Conservation (phyloP, 1,284 basidiomycete genomes). For the Papiliotrema nemorosa region DNA sequence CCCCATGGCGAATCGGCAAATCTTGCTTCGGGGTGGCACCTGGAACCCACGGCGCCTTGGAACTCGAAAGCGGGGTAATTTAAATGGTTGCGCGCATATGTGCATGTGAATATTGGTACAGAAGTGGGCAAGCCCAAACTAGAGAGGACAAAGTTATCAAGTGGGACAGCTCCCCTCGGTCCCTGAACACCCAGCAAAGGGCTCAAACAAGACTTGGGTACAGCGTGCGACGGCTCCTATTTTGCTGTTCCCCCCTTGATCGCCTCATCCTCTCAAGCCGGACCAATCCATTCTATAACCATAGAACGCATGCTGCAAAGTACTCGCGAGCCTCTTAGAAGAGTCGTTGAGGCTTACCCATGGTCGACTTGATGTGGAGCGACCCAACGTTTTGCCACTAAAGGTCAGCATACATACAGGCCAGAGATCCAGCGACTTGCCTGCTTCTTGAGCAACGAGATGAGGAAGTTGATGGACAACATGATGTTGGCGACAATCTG, state of each 20-base stretch:
- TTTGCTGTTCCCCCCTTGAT: conserved; percentile 23
- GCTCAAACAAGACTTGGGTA: conserved; percentile 50
- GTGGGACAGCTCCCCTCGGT: conserved; percentile 47
- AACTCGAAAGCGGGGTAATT: too few relatives aligned
- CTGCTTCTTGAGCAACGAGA: conserved; percentile 97
- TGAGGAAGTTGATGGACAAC: conserved; percentile 99
- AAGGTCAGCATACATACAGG: conserved; percentile 7
- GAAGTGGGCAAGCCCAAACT: background rate
- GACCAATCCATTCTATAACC: background rate
- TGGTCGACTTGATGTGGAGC: conserved; percentile 96
- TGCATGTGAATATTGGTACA: background rate
- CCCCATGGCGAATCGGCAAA: too few relatives aligned
- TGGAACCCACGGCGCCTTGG: too few relatives aligned
- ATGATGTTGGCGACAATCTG: conserved; percentile 96
- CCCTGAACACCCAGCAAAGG: conserved; percentile 43
- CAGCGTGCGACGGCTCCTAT: conserved; percentile 51
- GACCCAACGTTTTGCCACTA: conserved; percentile 99
- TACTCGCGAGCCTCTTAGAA: conserved; percentile 75
- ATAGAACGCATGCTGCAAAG: too few relatives aligned
- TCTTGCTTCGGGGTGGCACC: too few relatives aligned
- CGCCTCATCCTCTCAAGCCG: background rate
- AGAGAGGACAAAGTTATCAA: background rate
- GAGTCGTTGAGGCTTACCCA: conserved; percentile 96
- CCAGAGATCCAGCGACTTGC: conserved; percentile 10
- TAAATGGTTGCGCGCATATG: background rate